These are phyloP conservation scores for Salvia sclarea DNA, from an alignment of 305 asterid genomes.

Conservation along the genomic window DNA sequence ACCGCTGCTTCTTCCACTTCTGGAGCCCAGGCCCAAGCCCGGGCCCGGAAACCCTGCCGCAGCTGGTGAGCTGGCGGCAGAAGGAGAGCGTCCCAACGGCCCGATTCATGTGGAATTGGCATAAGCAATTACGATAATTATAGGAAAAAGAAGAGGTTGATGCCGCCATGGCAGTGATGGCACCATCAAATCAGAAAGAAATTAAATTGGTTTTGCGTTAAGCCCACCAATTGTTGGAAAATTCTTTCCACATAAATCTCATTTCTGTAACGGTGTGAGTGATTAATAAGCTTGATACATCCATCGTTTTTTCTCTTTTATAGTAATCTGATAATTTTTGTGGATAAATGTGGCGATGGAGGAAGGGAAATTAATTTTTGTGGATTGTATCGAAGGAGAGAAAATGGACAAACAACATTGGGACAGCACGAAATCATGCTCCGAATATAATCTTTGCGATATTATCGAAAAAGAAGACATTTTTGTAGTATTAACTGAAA, in stretches of 20 bases:
- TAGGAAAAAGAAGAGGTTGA: slow-evolving; percentile 37
- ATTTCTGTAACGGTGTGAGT: not conserved
- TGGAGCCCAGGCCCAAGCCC: slow-evolving; percentile 38
- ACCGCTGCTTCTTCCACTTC: slow-evolving; percentile 44
- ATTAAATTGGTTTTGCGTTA: not conserved
- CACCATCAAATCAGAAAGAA: slow-evolving; percentile 36
- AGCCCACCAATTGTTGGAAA: slow-evolving; percentile 11
- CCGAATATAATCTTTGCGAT: not conserved
- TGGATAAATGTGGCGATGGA: slow-evolving; percentile 1
- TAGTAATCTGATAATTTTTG: not conserved
- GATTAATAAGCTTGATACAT: not conserved
- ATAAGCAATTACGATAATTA: slow-evolving; percentile 38
- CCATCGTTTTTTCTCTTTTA: slow-evolving; percentile 17
- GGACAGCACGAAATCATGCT: slow-evolving; percentile 7
- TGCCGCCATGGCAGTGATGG: slow-evolving; percentile 63
- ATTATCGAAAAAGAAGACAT: not conserved
- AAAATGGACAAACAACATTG: slow-evolving; percentile 13
- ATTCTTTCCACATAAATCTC: slow-evolving; percentile 8
- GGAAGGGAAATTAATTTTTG: slow-evolving; percentile 26
- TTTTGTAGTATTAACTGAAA: not conserved
- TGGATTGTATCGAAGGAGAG: slow-evolving; percentile 37
- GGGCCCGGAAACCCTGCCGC: slow-evolving; percentile 36
- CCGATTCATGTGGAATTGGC: slow-evolving; percentile 55
- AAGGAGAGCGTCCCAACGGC: slow-evolving; percentile 42
- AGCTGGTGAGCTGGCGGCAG: slow-evolving; percentile 38